Conservation (phyloP, 2,329 filamentous ascomycete genomes). For the Aspergillus niger region DNA sequence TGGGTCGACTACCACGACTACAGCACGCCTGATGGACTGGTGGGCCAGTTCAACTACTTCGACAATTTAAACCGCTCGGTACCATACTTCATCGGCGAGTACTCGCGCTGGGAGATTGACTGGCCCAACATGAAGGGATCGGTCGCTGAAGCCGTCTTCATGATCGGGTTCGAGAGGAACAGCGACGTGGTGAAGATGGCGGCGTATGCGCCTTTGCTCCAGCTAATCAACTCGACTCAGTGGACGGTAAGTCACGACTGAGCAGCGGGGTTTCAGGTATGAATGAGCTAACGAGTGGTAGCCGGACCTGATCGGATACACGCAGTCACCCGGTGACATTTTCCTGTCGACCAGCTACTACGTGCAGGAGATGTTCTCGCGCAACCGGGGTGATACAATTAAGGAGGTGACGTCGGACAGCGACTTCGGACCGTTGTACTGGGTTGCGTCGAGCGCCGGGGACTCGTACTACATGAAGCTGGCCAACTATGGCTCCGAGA, state of each 20-base stretch:
- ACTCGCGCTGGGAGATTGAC: conserved; percentile 22
- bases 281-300: conserved; percentile 8
- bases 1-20: conserved; percentile 56
- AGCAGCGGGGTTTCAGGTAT: background rate
- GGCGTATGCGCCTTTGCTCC: conserved; percentile 32
- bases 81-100: conserved; percentile 31
- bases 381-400: conserved; percentile 27
- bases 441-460: conserved; percentile 27
- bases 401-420: conserved; percentile 24
- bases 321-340: conserved; percentile 21
- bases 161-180: conserved; percentile 52
- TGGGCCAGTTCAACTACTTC: conserved; percentile 54
- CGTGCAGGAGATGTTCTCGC: conserved; percentile 32
- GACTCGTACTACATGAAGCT: conserved; percentile 26
- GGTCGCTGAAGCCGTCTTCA: conserved; percentile 65
- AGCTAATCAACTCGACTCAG: conserved; percentile 33
- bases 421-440: conserved; percentile 31
- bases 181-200: conserved; percentile 34
- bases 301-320: conserved; percentile 30
- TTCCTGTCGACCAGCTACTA: conserved; percentile 32
- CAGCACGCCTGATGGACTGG: conserved; percentile 51
- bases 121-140: conserved; percentile 44
- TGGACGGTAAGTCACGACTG: conserved; percentile 25
- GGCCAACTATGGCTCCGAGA: conserved; percentile 23
- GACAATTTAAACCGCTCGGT: conserved; percentile 50